Evolutionary conservation across 140 eudicot species (phyloP).

Genomic region (Artemisia princeps): DNA sequence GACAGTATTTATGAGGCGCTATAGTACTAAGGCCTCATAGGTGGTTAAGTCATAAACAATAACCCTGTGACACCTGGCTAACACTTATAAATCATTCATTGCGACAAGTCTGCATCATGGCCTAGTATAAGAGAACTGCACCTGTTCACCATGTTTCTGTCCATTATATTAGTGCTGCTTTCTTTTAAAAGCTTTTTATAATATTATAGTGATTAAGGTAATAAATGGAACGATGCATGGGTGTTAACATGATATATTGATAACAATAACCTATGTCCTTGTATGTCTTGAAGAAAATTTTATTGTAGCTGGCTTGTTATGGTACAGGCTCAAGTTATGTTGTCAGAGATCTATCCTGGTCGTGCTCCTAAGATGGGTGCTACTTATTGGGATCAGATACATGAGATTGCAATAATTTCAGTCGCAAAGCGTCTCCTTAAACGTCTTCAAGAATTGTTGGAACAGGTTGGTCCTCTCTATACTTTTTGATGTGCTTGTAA

Average conservation of each 20-base stretch:
- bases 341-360: conserved; percentile 98
- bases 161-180: not conserved
- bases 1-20: no score
- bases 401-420: conserved; percentile 77
- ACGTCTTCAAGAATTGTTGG: conserved; percentile 70
- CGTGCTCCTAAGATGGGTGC: conserved; percentile 78
- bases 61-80: no score
- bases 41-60: no score
- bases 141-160: no score
- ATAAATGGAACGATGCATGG: not conserved
- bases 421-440: conserved; percentile 78
- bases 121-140: no score
- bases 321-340: conserved; percentile 84
- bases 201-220: conserved; percentile 16
- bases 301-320: conserved; percentile 25
- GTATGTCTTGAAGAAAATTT: conserved; percentile 12
- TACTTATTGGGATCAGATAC: conserved; percentile 92
- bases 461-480: conserved; percentile 46
- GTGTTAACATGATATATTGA: conserved; percentile 7
- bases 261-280: not conserved
- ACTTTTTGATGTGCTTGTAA: not conserved
- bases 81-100: no score
- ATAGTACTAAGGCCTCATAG: no score
- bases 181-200: conserved; percentile 14
- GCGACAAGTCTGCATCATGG: no score